A percentile compares a stretch with the other conserved stretches of the same genome.
Conservation (phyloP, 257 asterid species). For the Solanum arcanum region DNA sequence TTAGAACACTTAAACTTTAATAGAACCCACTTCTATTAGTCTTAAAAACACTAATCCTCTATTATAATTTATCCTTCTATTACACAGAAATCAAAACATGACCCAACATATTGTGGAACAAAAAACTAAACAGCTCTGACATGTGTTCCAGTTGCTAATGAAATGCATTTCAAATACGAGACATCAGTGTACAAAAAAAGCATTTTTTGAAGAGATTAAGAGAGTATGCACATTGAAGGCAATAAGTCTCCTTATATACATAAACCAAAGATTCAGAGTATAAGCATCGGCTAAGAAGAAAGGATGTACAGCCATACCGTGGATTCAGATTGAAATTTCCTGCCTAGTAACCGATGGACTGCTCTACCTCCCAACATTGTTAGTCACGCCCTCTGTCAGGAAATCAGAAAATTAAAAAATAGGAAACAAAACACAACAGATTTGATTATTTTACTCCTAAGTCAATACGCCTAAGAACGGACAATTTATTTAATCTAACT, state of each 20-base stretch:
- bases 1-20: not conserved
- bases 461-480: not conserved
- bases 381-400: conserved; percentile 19
- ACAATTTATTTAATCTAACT: not conserved
- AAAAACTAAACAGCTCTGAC: not conserved
- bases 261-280: not conserved
- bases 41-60: not conserved
- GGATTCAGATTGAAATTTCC: conserved; percentile 31
- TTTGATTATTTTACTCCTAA: not conserved
- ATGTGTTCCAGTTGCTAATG: not conserved
- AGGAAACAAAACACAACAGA: not conserved
- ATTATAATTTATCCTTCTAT: not conserved
- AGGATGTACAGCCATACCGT: conserved; percentile 10
- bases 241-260: not conserved
- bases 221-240: not conserved
- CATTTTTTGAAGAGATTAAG: not conserved
- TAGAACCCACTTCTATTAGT: not conserved
- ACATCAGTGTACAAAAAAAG: not conserved
- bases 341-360: conserved; percentile 31
- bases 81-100: not conserved
- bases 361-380: conserved; percentile 46
- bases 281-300: not conserved
- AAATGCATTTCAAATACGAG: not conserved
- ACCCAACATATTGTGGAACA: not conserved
- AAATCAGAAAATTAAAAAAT: not conserved